Base-by-base conservation (phyloP, 441 rosid species). In the Erodium chrysanthum region DNA sequence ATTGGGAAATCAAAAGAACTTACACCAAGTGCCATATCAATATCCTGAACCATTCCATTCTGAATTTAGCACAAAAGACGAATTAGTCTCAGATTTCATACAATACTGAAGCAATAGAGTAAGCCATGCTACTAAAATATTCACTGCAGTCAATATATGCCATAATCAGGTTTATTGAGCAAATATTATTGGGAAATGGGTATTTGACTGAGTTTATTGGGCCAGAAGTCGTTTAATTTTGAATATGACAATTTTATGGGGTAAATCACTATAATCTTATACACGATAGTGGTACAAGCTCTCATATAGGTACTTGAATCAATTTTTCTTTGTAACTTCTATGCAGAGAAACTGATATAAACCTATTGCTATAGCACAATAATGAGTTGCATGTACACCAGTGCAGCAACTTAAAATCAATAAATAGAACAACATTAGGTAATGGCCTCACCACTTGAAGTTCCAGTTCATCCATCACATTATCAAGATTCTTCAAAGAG, bases 1-100 rank as follows among this genome's bases (percentile, higher is more conserved):
- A 66, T 23, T 59, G 84, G 80, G 54, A 80, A 77, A 65, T 78
- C 76, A 35, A 70, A 81, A 67, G 68, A 64, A 74, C 66, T 61
- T 59, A 66, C 68, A 73, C 79, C 62, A 31, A 65, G 65, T 67
- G 84, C 81, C 64, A 67, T 48, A 65, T 77, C 75, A 56, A 76
- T 70, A 76, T 83, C 82, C 79, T 80, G 73, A 78, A 83, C 77
- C 65, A 80, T 64, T 21, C 73, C 72, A 56, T 86, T 89, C 94
- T 89, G 79, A 71, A 80, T 61, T 54, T 5, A 33, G 58, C 52
- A 78, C 68, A 76, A 59, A 50, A 65, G 42, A 52, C 62, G 54
- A 64, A 44, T 66, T 67, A 70, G 61, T 64, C 62, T 22, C 61
- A 44, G 33, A 37, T 23, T 66, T 64, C 59, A 66, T 71, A 56